These are phyloP conservation scores for Rhizoctonia solani DNA, from an alignment of 1,284 basidiomycete genomes.

Conservation along the genomic window DNA sequence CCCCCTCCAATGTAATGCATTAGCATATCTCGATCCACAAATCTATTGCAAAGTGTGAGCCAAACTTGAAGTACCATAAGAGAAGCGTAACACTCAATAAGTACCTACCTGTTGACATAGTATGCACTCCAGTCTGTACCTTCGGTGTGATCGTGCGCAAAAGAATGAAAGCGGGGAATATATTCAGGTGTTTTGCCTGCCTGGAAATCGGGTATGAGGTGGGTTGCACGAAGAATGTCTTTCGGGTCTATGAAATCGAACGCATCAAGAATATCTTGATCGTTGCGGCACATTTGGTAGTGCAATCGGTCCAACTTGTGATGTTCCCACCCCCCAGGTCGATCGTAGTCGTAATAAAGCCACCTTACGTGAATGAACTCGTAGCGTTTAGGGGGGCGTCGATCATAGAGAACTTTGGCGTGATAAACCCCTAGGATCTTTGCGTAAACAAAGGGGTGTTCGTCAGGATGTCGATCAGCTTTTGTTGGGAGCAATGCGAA, in stretches of 20 bases:
- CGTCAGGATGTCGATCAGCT: slow-evolving; percentile 1
- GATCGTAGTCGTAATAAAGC: slow-evolving; percentile 38
- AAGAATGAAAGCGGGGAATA: background rate
- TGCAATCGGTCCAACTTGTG: slow-evolving; percentile 45
- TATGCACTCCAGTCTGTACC: slow-evolving; percentile 39
- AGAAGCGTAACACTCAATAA: no score
- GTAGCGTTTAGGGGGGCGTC: background rate
- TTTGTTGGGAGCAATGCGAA: slow-evolving; percentile 23
- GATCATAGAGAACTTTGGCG: slow-evolving; percentile 37
- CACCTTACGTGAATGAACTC: slow-evolving; percentile 45
- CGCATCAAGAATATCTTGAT: slow-evolving; percentile 36
- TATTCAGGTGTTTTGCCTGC: slow-evolving; percentile 25
- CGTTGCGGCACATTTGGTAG: slow-evolving; percentile 40
- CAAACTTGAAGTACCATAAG: background rate
- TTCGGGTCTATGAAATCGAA: slow-evolving; percentile 52
- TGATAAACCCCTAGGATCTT: slow-evolving; percentile 46
- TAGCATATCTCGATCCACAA: slow-evolving; percentile 44
- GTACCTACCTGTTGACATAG: slow-evolving; percentile 41
- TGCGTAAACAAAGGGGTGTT: slow-evolving; percentile 46
- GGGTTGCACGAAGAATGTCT: slow-evolving; percentile 46
- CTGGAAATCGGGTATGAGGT: slow-evolving; percentile 46
- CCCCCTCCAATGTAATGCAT: slow-evolving; percentile 43
- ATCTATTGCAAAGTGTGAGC: slow-evolving; percentile 33
- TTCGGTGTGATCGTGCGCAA: slow-evolving; percentile 17
- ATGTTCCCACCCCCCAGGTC: slow-evolving; percentile 38